Evolutionary conservation across 495 filamentous ascomycete genomes (phyloP).

Genomic region (Neurospora pannonica): DNA sequence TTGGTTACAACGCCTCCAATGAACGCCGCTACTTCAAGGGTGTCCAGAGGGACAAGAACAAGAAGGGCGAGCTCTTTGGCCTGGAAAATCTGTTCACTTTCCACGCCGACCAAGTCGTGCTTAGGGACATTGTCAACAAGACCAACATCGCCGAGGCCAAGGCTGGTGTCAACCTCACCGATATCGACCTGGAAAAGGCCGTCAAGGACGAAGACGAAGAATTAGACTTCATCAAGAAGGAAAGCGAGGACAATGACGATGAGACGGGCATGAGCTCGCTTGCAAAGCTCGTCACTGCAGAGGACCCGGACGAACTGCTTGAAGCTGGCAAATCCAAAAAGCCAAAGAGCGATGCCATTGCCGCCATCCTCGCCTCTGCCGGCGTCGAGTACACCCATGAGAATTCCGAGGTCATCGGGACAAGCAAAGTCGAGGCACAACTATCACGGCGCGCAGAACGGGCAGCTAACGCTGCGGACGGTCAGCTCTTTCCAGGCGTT

Average conservation of each 20-base stretch:
- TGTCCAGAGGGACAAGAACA: slow-evolving; percentile 69
- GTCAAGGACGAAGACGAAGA: slow-evolving; percentile 43
- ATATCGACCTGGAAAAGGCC: slow-evolving; percentile 53
- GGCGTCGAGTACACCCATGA: slow-evolving; percentile 95
- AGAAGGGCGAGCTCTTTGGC: slow-evolving; percentile 91
- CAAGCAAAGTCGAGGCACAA: slow-evolving; percentile 71
- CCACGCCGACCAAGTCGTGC: slow-evolving; percentile 65
- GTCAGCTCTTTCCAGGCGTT: slow-evolving; percentile 9
- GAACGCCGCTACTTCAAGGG: slow-evolving; percentile 95
- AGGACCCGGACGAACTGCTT: slow-evolving; percentile 30
- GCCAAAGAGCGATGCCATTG: slow-evolving; percentile 61
- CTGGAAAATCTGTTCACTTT: slow-evolving; percentile 80
- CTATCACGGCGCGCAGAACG: slow-evolving; percentile 68
- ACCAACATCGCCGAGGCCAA: slow-evolving; percentile 92
- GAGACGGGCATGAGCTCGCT: slow-evolving; percentile 69
- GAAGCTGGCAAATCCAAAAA: slow-evolving; percentile 20
- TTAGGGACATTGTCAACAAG: slow-evolving; percentile 92
- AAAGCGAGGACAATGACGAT: slow-evolving; percentile 36
- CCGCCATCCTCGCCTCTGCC: slow-evolving; percentile 78
- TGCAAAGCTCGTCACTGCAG: slow-evolving; percentile 56
- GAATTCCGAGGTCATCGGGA: slow-evolving; percentile 91
- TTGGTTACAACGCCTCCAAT: slow-evolving; percentile 85
- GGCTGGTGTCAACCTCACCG: slow-evolving; percentile 71
- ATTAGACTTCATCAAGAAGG: slow-evolving; percentile 31
- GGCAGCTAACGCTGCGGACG: slow-evolving; percentile 38